A percentile compares a stretch with the other conserved stretches of the same genome.
Conservation (phyloP, 1,284 basidiomycete species). For the Sparassis latifolia region DNA sequence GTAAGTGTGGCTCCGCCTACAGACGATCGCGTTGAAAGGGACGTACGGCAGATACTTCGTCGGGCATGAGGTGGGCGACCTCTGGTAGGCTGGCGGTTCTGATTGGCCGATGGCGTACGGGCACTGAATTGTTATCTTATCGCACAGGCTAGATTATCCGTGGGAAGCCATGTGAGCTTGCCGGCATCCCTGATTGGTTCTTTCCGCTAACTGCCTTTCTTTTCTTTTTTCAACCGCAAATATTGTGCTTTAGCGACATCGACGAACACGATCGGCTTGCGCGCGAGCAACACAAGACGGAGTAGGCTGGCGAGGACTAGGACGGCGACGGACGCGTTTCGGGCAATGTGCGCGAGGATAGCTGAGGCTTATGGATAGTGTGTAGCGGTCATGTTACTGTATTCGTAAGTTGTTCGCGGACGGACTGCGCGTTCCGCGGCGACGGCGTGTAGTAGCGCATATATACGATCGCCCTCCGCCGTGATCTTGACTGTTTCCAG, state of each 20-base stretch:
- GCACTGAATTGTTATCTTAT: conserved; percentile 7
- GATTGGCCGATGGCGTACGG: conserved; percentile 6
- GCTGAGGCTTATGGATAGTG: neutral
- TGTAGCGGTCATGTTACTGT: neutral
- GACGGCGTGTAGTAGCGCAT: too few relatives aligned
- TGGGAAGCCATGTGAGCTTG: conserved; percentile 69
- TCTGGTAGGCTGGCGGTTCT: conserved; percentile 25
- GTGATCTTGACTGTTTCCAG: too few relatives aligned
- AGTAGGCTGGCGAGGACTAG: neutral
- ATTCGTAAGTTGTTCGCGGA: neutral
- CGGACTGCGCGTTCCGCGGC: too few relatives aligned
- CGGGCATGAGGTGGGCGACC: conserved; percentile 59
- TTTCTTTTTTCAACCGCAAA: too few relatives aligned
- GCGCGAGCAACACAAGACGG: conserved; percentile 14
- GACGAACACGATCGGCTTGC: conserved; percentile 71
- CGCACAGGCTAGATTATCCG: conserved; percentile 72
- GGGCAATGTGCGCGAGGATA: neutral
- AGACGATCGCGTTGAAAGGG: neutral
- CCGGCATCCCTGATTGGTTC: neutral
- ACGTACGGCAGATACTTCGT: conserved; percentile 51
- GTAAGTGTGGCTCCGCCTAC: conserved; percentile 34
- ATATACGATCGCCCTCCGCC: too few relatives aligned
- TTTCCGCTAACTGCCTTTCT: too few relatives aligned
- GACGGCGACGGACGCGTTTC: neutral
- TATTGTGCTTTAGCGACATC: conserved; percentile 48